Conservation (phyloP, 2,329 filamentous ascomycete genomes). For the Tricladium varicosporioides region DNA sequence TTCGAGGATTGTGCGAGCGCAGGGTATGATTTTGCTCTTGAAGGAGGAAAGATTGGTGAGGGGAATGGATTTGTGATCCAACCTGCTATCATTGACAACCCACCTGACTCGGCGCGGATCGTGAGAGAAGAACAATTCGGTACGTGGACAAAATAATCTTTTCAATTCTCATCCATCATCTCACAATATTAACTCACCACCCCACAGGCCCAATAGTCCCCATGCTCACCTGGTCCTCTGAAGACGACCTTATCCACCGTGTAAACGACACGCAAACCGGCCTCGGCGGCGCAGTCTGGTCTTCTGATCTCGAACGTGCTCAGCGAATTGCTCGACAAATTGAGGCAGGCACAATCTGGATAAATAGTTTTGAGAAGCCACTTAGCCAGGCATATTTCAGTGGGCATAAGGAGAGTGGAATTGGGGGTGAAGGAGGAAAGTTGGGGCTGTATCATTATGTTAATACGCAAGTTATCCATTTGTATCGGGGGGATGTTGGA, state of each 20-base stretch:
- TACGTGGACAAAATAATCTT: constrained; percentile 27
- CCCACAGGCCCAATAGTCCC: constrained; percentile 57
- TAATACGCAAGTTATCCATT: constrained; percentile 22
- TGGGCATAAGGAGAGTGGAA: constrained; percentile 36
- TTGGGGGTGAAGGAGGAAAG: constrained; percentile 34
- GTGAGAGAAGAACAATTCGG: constrained; percentile 61
- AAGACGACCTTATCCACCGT: constrained; percentile 56
- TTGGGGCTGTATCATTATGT: constrained; percentile 32
- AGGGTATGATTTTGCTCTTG: constrained; percentile 50
- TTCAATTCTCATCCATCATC: constrained; percentile 1
- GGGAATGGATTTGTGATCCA: constrained; percentile 54
- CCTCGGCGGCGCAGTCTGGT: constrained; percentile 58
- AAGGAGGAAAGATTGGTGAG: constrained; percentile 35
- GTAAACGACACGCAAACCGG: constrained; percentile 53
- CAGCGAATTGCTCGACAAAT: constrained; percentile 51
- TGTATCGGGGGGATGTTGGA: constrained; percentile 21
- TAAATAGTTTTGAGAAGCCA: constrained; percentile 52
- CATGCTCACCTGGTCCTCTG: constrained; percentile 57
- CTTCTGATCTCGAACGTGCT: constrained; percentile 48
- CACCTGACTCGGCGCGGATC: constrained; percentile 52
- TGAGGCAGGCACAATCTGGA: constrained; percentile 58
- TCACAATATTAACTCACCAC: not conserved
- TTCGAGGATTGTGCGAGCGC: constrained; percentile 54
- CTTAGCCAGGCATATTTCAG: constrained; percentile 41
- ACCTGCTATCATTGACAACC: constrained; percentile 58